Evolutionary conservation across 2,329 filamentous ascomycete genomes (phyloP), one percentile per base, ranked within the genome.

Genomic region (Hansfordia pulvinata): DNA sequence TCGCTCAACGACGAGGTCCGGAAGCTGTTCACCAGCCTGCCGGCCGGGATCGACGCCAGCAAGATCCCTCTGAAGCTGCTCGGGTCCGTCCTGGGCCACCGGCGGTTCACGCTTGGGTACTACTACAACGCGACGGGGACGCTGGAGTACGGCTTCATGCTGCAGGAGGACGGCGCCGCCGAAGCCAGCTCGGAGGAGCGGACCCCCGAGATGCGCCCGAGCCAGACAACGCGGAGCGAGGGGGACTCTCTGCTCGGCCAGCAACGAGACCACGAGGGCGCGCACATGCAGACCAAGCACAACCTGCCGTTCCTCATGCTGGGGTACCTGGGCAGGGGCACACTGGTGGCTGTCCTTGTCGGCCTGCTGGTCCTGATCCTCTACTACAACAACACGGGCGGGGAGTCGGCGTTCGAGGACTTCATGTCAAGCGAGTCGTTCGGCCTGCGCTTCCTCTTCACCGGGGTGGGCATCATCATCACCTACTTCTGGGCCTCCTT

Each of bases 381-480:
- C 7, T 56, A 56, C 30, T 58, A 57, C 30, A 41, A 50, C 21
- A 45, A 37, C 19, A 53, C 49, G 0, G 42, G 42, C 1, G 42
- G 39, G 10, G 37, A 53, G 21, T 49, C 48, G 2, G 33, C 37
- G 4, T 60, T 60, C 18, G 53, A 59, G 29, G 35, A 32, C 1
- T 60, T 60, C 30, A 58, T 60, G 48, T 46, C 50, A 27, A 44
- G 45, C 19, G 42, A 55, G 27, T 43, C 43, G 2, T 55, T 56
- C 19, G 53, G 54, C 1, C 47, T 54, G 3, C 40, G 47, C 8
- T 55, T 58, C 19, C 35, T 60, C 9, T 57, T 59, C 30, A 53
- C 55, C 2, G 32, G 41, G 5, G 29, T 56, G 2, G 56, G 54
- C 23, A 47, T 58, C 4, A 29, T 47, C 4, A 46, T 55, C 17